A percentile compares a stretch with the other conserved stretches of the same genome.
Conservation (phyloP, 2,329 filamentous ascomycete species). For the Ophiostoma piceae region DNA sequence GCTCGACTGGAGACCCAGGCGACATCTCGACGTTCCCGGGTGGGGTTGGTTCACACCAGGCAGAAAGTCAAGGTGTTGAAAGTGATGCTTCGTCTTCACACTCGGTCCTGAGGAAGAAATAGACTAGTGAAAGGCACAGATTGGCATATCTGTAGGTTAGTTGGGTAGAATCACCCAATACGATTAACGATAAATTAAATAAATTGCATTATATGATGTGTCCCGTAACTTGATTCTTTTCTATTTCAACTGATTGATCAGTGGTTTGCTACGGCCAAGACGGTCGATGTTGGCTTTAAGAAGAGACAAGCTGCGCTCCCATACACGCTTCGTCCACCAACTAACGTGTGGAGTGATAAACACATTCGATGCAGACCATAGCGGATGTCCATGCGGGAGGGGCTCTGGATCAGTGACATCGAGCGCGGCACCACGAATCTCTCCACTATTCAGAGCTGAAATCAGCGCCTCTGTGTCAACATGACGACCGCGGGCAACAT, state of each 20-base stretch:
- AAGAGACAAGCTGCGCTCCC: neutral
- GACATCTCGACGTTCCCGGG: neutral
- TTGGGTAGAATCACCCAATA: neutral
- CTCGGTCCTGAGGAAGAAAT: neutral
- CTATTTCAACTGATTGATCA: neutral
- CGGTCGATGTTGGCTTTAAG: neutral
- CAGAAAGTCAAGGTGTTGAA: neutral
- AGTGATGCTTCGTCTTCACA: slow-evolving; percentile 5
- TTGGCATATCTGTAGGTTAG: neutral
- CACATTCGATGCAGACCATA: slow-evolving; percentile 58
- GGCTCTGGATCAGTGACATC: slow-evolving; percentile 66
- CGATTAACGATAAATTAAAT: neutral
- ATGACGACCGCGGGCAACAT: slow-evolving; percentile 60
- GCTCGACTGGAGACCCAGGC: neutral
- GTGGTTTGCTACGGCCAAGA: neutral
- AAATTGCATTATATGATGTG: neutral
- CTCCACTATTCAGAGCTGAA: slow-evolving; percentile 4
- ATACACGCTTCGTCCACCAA: slow-evolving; percentile 19
- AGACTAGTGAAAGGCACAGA: neutral
- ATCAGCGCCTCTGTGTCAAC: slow-evolving; percentile 49
- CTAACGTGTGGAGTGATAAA: slow-evolving; percentile 41
- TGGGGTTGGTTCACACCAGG: neutral
- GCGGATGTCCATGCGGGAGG: slow-evolving; percentile 51
- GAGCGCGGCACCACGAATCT: slow-evolving; percentile 51
- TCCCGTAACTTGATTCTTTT: neutral